Evolutionary conservation across 2,329 filamentous ascomycete genomes (phyloP), one percentile per base, ranked within the genome.

Genomic region (Cladosporium phlei): DNA sequence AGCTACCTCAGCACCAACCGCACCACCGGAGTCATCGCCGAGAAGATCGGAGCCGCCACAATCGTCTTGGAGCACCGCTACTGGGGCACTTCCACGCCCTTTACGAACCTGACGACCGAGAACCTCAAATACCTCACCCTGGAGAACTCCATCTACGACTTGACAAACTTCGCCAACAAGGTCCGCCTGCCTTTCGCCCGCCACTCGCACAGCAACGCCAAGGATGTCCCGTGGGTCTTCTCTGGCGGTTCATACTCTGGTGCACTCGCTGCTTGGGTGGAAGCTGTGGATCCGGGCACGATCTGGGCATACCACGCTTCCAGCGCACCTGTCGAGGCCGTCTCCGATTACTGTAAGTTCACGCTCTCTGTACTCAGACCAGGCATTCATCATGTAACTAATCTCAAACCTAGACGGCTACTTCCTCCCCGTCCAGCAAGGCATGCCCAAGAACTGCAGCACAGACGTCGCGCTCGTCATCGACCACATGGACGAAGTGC

Each of bases 251-350:
- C 74, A 0, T 82, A 82, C 58, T 71, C 70, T 24, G 78, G 77
- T 30, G 75, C 76, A 4, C 63, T 82, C 12, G 60, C 76, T 2
- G 77, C 76, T 1, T 80, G 77, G 77, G 76, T 71, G 2, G 73
- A 74, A 27, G 72, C 71, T 10, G 63, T 73, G 2, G 63, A 69
- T 1, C 76, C 77, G 0, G 78, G 74, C 5, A 79, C 76, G 1
- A 77, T 79, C 61, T 81, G 77, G 77, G 77, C 77, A 1, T 80
- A 80, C 52, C 76, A 78, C 59, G 66, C 77, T 3, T 76, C 74
- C 22, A 76, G 73, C 57, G 78, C 72, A 0, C 74, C 76, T 0
- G 76, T 81, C 1, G 63, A 82, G 54, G 72, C 74, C 1, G 70
- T 80, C 25, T 69, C 71, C 19, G 68, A 82, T 59, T 80, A 74